A percentile compares a stretch with the other conserved stretches of the same genome.
phyloP scores from a whole-genome alignment of 169 alveolate genomes.

The Plasmodium falciparum region DNA sequence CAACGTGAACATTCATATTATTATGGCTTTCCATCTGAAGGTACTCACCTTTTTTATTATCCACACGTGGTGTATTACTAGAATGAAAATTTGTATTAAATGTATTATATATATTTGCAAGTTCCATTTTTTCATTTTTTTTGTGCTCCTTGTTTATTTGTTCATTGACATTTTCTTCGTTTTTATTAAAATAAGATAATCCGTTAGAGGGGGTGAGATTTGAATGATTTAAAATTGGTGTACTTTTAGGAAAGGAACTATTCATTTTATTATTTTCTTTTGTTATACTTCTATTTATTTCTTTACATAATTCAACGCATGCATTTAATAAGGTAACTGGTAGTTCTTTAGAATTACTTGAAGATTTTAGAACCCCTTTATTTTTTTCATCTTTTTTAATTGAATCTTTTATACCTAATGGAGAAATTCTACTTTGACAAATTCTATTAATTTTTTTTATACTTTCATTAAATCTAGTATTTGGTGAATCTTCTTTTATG shows the following conservation, averaged over 20 bases:
- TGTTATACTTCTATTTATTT: constrained; percentile 42
- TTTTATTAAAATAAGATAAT: neutral
- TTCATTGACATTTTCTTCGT: neutral
- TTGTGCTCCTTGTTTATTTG: neutral
- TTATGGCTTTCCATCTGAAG: neutral
- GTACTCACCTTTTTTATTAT: neutral
- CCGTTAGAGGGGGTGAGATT: constrained; percentile 6
- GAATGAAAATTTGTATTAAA: constrained; percentile 10
- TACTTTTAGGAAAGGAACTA: neutral
- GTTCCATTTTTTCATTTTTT: neutral
- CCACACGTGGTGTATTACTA: neutral
- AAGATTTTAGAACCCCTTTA: constrained; percentile 17
- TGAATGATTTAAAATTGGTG: neutral
- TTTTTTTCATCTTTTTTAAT: constrained; percentile 61
- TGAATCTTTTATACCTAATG: constrained; percentile 69
- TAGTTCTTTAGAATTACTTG: constrained; percentile 42
- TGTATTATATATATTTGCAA: neutral
- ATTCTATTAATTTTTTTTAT: constrained; percentile 66
- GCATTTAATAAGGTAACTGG: constrained; percentile 69
- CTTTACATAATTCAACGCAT: constrained; percentile 71
- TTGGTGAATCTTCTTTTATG: constrained; percentile 66
- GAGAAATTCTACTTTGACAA: constrained; percentile 72
- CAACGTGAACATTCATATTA: neutral
- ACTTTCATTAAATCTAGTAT: constrained; percentile 72
- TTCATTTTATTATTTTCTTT: constrained; percentile 11